Evolutionary conservation across 495 filamentous ascomycete species (phyloP), one percentile per base, ranked within the genome.

Genomic region (Pseudomonodictys pantanalensis): DNA sequence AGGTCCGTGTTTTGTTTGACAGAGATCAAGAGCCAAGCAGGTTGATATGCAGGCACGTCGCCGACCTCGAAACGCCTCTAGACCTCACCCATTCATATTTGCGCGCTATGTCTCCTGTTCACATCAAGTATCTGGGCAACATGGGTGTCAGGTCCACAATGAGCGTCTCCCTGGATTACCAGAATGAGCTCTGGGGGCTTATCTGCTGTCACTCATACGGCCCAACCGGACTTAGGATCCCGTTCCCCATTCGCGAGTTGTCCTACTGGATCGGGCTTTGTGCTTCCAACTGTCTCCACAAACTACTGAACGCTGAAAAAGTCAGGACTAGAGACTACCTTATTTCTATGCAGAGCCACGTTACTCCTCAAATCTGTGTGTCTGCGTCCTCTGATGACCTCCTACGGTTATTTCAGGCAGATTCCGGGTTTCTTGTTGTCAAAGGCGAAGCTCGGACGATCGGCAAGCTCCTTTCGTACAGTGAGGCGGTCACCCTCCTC

Each of bases 401-500:
- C 15, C 22, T 60, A 2, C 20, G 22, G 0, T 23, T 60, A 25
- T 60, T 53, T 39, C 1, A 18, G 5, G 48, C 57, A 22, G 49
- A 53, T 54, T 60, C 47, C 39, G 57, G 57, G 3, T 60, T 61
- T 39, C 50, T 61, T n/a, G 58, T 61, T 3, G 51, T 61, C 25
- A 47, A 47, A 18, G 49, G 42, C 28, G 58, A 61, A 30, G 58
- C 58, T 7, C 39, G 58, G 2, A 61, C 58, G 23, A 49, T 61
- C 3, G 50, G 58, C 3, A 61, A 49, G 22, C 43, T 55, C 7
- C 38, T 32, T 1, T 61, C 57, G 5, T 55, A 61, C 50, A 26
- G 42, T 50, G 58, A 61, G 30, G 49, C 58, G 12, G 49, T 61
- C 23, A 61, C 58, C 17, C 42, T 55, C 3, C 18, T 61, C 1